These are phyloP conservation scores for Ogataea ganodermae DNA, from an alignment of 805 yeast genomes.

Conservation along the genomic window DNA sequence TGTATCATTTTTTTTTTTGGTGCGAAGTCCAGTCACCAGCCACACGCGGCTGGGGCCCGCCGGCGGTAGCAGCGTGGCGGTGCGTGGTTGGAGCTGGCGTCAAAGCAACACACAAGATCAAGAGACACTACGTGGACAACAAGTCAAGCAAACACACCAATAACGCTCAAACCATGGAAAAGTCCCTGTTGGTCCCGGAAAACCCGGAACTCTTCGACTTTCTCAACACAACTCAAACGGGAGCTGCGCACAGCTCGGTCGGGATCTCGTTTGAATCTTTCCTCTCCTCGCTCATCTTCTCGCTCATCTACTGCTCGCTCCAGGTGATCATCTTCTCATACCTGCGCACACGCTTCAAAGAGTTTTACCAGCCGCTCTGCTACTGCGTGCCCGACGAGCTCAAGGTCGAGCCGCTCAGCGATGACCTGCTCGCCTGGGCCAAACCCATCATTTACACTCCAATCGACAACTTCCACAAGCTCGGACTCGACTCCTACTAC, in stretches of 20 bases:
- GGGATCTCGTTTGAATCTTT: conserved; percentile 62
- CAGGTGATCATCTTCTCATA: conserved; percentile 50
- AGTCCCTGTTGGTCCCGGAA: conserved; percentile 8
- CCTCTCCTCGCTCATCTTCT: conserved; percentile 54
- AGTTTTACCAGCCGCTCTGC: conserved; percentile 58
- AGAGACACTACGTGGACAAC: no score
- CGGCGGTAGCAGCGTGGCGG: no score
- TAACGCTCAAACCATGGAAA: conserved; percentile 1
- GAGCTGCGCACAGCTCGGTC: conserved; percentile 32
- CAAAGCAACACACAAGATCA: no score
- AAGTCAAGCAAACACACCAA: no score
- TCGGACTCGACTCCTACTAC: conserved; percentile 77
- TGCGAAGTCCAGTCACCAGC: no score
- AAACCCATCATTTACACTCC: conserved; percentile 39
- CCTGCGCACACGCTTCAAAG: conserved; percentile 37
- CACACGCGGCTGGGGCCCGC: no score
- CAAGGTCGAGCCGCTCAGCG: conserved; percentile 40
- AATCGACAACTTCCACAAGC: conserved; percentile 45
- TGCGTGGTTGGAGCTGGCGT: no score
- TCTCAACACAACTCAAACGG: conserved; percentile 25
- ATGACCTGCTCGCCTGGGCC: conserved; percentile 60
- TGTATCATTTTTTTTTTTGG: no score
- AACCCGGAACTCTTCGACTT: conserved; percentile 22
- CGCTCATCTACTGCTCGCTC: conserved; percentile 52
- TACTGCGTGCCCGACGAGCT: conserved; percentile 43